Base-by-base conservation (phyloP, 768 basidiomycete species). In the Rubroboletus pulcherrimus region DNA sequence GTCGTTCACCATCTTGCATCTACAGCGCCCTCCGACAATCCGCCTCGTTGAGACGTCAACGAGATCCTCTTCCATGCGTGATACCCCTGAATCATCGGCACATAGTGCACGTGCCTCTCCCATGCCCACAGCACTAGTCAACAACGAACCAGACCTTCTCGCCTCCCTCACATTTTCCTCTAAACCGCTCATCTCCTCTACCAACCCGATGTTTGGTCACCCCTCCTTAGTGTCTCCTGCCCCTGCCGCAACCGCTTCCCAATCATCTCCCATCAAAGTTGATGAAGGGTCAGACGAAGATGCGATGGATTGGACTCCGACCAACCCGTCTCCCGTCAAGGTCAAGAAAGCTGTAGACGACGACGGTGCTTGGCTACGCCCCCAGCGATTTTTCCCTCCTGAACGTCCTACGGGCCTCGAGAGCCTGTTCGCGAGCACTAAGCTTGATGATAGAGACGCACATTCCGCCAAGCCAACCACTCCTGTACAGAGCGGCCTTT, bases 401-500 rank as follows among this genome's bases (percentile, higher is more conserved):
- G 88, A 90, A 66, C 80, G 82, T 57, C 86, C 88, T 1, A 91
- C 89, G 1, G 89, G 89, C 14, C 76, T 91, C 8, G 89, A 91
- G 68, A 75, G 77, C 37, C 71, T 91, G 15, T 85, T 91, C 57
- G 83, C 84, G 54, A 76, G 74, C 57, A 83, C 87, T 11, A 78
- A 76, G 48, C 71, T 87, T 8, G 83, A 86, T 50, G 83, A 84
- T 49, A 58, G 51, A 46, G 43, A 57, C 10, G 10, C 26, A 3
- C 60, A 15, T 14, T 26, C 55, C 0, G 10, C 31, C 34, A 60
- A 49, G 4, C 11, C 48, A 17, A 53, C 12, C 24, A 8, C 7
- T 11, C 11, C 33, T 14, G 29, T 7, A 37, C 39, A 19, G n/a
- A 51, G 35, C 39, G 31, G 34, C 10, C 2, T 54, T 49, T 55